A percentile compares a stretch with the other conserved stretches of the same genome.
Evolutionary conservation across 2,329 filamentous ascomycete species (phyloP).

Genomic region (Hypoxylon sp.): DNA sequence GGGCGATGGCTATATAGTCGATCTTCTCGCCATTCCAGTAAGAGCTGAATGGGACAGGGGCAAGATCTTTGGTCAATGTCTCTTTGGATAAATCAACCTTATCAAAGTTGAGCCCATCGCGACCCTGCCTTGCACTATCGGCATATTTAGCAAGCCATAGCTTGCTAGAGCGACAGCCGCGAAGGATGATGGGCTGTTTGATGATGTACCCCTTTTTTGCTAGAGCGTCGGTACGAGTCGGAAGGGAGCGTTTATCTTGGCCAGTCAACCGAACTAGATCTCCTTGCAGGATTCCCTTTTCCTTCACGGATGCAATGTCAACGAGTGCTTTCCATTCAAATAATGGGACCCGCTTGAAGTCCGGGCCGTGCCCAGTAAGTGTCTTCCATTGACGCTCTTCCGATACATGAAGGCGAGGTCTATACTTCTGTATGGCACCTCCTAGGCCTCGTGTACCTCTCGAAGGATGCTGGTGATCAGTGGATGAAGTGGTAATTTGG

Average conservation of each 20-base stretch:
- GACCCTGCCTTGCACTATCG: conserved; percentile 56
- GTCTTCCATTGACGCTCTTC: conserved; percentile 71
- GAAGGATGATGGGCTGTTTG: conserved; percentile 70
- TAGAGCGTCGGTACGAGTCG: conserved; percentile 71
- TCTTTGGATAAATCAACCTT: conserved; percentile 58
- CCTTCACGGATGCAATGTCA: conserved; percentile 67
- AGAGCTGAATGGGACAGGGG: conserved; percentile 68
- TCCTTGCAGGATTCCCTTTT: conserved; percentile 70
- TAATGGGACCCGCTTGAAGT: conserved; percentile 69
- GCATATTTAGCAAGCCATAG: conserved; percentile 71
- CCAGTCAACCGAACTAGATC: conserved; percentile 69
- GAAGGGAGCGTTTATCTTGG: conserved; percentile 74
- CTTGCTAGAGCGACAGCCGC: conserved; percentile 72
- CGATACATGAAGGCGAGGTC: conserved; percentile 61
- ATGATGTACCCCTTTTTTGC: conserved; percentile 72
- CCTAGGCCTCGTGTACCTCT: conserved; percentile 8
- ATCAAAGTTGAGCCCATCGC: conserved; percentile 51
- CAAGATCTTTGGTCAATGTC: conserved; percentile 60
- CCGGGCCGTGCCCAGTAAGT: conserved; percentile 69
- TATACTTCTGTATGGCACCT: conserved; percentile 14
- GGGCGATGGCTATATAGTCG: conserved; percentile 69
- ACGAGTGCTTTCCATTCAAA: conserved; percentile 71
- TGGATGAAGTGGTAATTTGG: conserved; percentile 9
- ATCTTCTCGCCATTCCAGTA: conserved; percentile 71
- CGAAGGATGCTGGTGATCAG: not conserved